These are phyloP conservation scores for Protomyces gravidus DNA, from an alignment of 1,139 yeast species.

Conservation along the genomic window DNA sequence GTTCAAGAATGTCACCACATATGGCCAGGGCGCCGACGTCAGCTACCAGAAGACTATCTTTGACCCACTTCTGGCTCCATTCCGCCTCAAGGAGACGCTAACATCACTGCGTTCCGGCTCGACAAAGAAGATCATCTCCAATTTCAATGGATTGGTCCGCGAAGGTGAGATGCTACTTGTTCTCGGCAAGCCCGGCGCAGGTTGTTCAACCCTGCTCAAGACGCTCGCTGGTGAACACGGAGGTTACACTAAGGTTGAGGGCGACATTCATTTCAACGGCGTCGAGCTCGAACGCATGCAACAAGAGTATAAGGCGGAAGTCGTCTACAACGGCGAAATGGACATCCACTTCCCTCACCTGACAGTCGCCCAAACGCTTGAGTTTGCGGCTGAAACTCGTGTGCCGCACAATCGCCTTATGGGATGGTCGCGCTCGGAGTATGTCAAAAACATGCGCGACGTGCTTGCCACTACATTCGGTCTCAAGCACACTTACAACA, in stretches of 20 bases:
- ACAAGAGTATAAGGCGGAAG: conserved; percentile 60
- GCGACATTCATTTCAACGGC: conserved; percentile 53
- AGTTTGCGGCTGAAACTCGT: conserved; percentile 59
- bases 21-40: conserved; percentile 71
- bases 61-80: conserved; percentile 62
- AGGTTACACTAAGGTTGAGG: conserved; percentile 58
- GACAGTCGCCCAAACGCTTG: conserved; percentile 65
- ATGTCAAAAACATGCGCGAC: conserved; percentile 59
- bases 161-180: conserved; percentile 56
- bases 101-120: conserved; percentile 57
- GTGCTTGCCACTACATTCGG: conserved; percentile 73
- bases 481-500: conserved; percentile 58
- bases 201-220: conserved; percentile 55
- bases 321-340: conserved; percentile 65
- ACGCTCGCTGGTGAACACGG: conserved; percentile 57
- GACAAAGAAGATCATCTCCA: conserved; percentile 47
- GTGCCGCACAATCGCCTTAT: conserved; percentile 62
- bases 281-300: conserved; percentile 48
- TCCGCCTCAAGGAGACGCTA: conserved; percentile 35
- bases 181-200: conserved; percentile 45
- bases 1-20: conserved; percentile 64
- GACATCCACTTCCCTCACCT: conserved; percentile 55
- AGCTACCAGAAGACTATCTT: conserved; percentile 57
- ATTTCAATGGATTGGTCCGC: conserved; percentile 46
- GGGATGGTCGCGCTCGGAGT: conserved; percentile 54